phyloP scores from a whole-genome alignment of 2,329 filamentous ascomycete genomes.

The Fusarium acutatum region DNA sequence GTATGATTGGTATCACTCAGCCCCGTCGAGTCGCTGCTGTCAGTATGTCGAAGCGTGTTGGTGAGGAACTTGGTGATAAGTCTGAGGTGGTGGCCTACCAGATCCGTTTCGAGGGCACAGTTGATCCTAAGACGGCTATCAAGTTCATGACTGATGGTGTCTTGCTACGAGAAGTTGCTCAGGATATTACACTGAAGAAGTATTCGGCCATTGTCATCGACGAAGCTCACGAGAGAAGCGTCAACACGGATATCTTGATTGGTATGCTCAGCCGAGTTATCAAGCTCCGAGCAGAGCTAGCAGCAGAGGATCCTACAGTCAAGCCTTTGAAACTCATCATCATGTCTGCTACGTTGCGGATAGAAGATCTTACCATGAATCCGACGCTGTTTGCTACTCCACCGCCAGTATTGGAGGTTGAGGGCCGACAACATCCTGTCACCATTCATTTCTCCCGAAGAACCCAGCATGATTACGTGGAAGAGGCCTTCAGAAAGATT shows the following conservation, averaged over 20 bases:
- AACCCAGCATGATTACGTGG: conserved; percentile 87
- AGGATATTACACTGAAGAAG: conserved; percentile 86
- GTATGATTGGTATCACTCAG: conserved; percentile 95
- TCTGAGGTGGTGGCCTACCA: conserved; percentile 87
- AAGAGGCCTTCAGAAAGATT: conserved; percentile 89
- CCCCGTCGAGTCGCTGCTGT: conserved; percentile 94
- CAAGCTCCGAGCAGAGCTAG: conserved; percentile 79
- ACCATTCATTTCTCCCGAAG: conserved; percentile 87
- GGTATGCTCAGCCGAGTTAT: conserved; percentile 96
- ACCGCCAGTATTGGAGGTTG: conserved; percentile 86
- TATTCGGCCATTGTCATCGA: conserved; percentile 96
- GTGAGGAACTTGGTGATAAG: conserved; percentile 81
- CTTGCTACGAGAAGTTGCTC: conserved; percentile 86
- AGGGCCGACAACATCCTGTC: conserved; percentile 91
- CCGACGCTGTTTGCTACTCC: conserved; percentile 77
- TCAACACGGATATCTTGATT: conserved; percentile 98
- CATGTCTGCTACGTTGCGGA: conserved; percentile 95
- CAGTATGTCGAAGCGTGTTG: conserved; percentile 94
- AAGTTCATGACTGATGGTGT: conserved; percentile 99
- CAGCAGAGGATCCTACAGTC: conserved; percentile 72
- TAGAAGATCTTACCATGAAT: conserved; percentile 91
- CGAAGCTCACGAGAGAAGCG: conserved; percentile 95
- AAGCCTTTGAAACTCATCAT: conserved; percentile 92
- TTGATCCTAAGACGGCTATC: conserved; percentile 81
- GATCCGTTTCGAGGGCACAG: conserved; percentile 92